Conservation (phyloP, 805 yeast genomes). For the Wickerhamomyces xylosicus region DNA sequence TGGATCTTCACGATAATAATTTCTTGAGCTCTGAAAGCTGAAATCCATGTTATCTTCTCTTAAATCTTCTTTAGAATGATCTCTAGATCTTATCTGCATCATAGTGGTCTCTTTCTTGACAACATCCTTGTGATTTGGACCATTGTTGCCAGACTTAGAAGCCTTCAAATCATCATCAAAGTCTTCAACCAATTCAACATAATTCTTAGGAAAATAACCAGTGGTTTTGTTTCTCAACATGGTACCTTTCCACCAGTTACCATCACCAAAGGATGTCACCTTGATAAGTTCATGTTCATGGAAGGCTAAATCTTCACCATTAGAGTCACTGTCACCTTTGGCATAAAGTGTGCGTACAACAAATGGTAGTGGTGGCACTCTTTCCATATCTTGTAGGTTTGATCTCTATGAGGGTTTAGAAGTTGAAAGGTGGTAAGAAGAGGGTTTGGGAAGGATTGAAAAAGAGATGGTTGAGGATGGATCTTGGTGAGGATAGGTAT, state of each 20-base stretch:
- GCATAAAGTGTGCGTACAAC: slow-evolving; percentile 76
- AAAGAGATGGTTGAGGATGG: too few species aligned
- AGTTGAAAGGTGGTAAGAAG: too few species aligned
- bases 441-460: too few species aligned
- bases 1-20: slow-evolving; percentile 7
- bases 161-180: slow-evolving; percentile 1
- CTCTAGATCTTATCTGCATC: neutral
- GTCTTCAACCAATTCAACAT: slow-evolving; percentile 48
- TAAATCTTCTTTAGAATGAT: neutral
- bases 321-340: slow-evolving; percentile 73
- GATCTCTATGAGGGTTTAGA: too few species aligned
- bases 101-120: neutral
- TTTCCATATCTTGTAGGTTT: neutral
- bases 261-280: slow-evolving; percentile 71
- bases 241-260: slow-evolving; percentile 87
- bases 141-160: neutral
- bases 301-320: slow-evolving; percentile 84
- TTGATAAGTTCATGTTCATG: slow-evolving; percentile 89
- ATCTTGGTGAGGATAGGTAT: too few species aligned
- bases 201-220: slow-evolving; percentile 85
- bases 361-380: slow-evolving; percentile 46
- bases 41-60: slow-evolving; percentile 16
- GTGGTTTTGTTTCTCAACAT: slow-evolving; percentile 69
- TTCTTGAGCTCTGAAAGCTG: slow-evolving; percentile 18
- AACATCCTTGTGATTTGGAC: neutral